Evolutionary conservation across 345 rosid genomes (phyloP), one percentile per base, ranked within the genome.

Genomic region (Zanthoxylum bungeanum): DNA sequence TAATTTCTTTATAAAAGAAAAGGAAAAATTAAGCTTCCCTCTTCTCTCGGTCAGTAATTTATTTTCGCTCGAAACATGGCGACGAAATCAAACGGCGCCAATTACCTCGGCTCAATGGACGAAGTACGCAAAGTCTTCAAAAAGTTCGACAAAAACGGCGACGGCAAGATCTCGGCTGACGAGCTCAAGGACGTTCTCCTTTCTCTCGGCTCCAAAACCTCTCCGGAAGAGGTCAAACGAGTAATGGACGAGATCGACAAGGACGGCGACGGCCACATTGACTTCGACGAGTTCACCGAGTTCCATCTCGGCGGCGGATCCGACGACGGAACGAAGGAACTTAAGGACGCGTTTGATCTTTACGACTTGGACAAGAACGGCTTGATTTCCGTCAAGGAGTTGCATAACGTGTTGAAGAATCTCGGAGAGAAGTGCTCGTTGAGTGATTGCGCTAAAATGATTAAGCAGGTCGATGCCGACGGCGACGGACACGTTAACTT

Each of bases 401-500:
- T 95, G 72, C 96, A 90, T 67, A 64, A 81, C 0, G 98, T 92
- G 72, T 73, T 95, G 93, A 89, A 75, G 82, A 88, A 76, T 70
- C 72, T 95, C 5, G 99, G 99, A 6, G 85, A 92, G 83, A 95
- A 86, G 73, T 82, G 91, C 47, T 76, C 86, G 2, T 53, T 90
- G 57, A 76, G 66, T 10, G 98, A 95, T 50, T 95, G 99, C 51
- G 73, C 11, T 64, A 90, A 78, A 85, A 95, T 95, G 98, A 95
- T 95, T 52, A 81, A 87, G 21, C 86, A 90, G 60, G 99, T 92
- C 21, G 99, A 95, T 63, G 70, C 68, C 63, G 98, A 95, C 73
- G 99, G 99, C 27, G 99, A 95, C 22, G 99, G 98, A 33, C 83
- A 80, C 51, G 99, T 95, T 52, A 90, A 95, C 57, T 95, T 95